These are phyloP conservation scores for Knufia petricola DNA, from an alignment of 2,329 filamentous ascomycete species.

Conservation along the genomic window DNA sequence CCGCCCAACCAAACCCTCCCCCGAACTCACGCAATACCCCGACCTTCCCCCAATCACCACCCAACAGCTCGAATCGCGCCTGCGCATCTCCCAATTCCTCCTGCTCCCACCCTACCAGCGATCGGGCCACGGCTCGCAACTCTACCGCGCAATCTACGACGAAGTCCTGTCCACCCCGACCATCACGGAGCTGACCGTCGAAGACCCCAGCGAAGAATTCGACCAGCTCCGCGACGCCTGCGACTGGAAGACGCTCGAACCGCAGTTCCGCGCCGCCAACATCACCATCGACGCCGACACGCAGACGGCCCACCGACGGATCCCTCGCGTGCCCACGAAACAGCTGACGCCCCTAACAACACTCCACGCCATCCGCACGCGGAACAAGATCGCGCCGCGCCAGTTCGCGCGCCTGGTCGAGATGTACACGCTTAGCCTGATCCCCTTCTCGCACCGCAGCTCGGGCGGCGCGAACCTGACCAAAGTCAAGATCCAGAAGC, in stretches of 20 bases:
- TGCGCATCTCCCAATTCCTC: slow-evolving; percentile 86
- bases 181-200: slow-evolving; percentile 77
- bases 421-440: slow-evolving; percentile 51
- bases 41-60: slow-evolving; percentile 37
- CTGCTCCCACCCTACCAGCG: slow-evolving; percentile 81
- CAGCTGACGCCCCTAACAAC: slow-evolving; percentile 44
- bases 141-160: slow-evolving; percentile 73
- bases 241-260: slow-evolving; percentile 48
- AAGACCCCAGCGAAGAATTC: slow-evolving; percentile 73
- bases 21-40: slow-evolving; percentile 34
- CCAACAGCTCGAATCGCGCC: slow-evolving; percentile 60
- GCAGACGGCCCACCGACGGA: slow-evolving; percentile 29
- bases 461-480: slow-evolving; percentile 41
- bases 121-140: slow-evolving; percentile 64
- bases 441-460: slow-evolving; percentile 41
- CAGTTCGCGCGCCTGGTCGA: slow-evolving; percentile 55
- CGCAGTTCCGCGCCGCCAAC: slow-evolving; percentile 41
- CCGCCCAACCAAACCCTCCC: slow-evolving; percentile 26
- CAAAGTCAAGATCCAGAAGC: slow-evolving; percentile 40
- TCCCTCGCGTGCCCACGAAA: slow-evolving; percentile 39
- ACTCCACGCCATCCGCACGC: slow-evolving; percentile 40
- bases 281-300: slow-evolving; percentile 24
- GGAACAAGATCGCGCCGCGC: slow-evolving; percentile 50
- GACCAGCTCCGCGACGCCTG: slow-evolving; percentile 55
- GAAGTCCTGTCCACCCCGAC: slow-evolving; percentile 57